Evolutionary conservation across 2,329 filamentous ascomycete genomes (phyloP), one percentile per base, ranked within the genome.

Genomic region (Penicillium sp.): DNA sequence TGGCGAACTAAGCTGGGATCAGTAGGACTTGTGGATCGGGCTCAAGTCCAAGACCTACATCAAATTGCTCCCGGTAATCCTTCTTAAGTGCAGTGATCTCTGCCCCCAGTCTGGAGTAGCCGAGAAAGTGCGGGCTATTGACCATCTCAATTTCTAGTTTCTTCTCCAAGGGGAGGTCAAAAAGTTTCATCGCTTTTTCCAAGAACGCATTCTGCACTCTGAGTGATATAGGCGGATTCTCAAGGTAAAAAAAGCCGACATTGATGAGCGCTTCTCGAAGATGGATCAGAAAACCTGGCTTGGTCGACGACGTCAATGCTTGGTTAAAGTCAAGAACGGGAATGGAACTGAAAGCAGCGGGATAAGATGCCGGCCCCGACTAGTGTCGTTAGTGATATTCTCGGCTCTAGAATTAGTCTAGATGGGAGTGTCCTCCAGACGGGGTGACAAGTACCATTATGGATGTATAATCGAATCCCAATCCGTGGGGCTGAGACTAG

Each of bases 141-240:
- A 71, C 62, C 70, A 72, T 80, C 57, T 75, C 76, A 2, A 79
- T 77, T 36, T 78, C 71, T 52, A 79, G 68, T 56, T 79, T 80
- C 56, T 75, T 76, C 50, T 77, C 70, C 5, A 73, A 62, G 0
- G 75, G 70, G 2, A 78, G 60, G 2, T 70, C 62, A 49, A 80
- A 80, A 49, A 80, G 74, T 1, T 66, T 62, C 26, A 73, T 69
- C 0, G 72, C 71, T 50, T 76, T 73, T 39, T 65, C 26, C 23
- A 75, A 70, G 0, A 75, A 69, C 0, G 52, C 54, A 18, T 66
- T 58, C 16, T 61, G 63, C 2, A 62, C 51, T 7, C 54, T 23
- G 1, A 47, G 36, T 2, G 65, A 54, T 33, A 71, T 54, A 3
- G 66, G 64, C 2, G 65, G 60, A 44, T 70, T 67, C 41, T 57